Evolutionary conservation across 1,284 basidiomycete species (phyloP).

Genomic region (Tilletia caries): DNA sequence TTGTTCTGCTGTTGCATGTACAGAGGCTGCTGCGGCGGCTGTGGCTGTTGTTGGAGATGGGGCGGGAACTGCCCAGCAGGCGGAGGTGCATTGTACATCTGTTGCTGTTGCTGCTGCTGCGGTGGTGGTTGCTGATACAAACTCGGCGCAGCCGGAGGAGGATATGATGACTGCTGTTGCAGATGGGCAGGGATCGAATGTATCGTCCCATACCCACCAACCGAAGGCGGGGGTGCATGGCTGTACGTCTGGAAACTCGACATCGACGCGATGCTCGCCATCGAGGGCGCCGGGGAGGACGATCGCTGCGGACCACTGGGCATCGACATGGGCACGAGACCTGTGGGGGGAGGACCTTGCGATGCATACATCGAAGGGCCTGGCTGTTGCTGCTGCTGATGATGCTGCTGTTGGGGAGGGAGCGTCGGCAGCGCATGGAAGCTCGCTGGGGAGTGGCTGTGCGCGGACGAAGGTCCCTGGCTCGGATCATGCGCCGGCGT

Average conservation of each 20-base stretch:
- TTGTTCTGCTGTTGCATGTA: conserved; percentile 1
- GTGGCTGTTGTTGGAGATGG: conserved; percentile 2
- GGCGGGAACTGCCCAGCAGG: background rate
- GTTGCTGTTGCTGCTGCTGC: background rate
- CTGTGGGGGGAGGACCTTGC: no score
- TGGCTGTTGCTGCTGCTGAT: conserved; percentile 6
- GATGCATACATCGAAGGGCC: no score
- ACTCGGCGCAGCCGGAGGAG: background rate
- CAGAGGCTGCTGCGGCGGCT: background rate
- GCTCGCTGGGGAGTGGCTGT: background rate
- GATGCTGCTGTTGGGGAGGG: background rate
- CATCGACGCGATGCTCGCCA: conserved; percentile 10
- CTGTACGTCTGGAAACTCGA: conserved; percentile 15
- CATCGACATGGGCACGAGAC: no score
- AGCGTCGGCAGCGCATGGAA: conserved; percentile 3
- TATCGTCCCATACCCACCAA: background rate
- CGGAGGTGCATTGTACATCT: background rate
- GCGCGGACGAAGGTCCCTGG: background rate
- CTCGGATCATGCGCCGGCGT: background rate
- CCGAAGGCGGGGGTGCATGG: background rate
- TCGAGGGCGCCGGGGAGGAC: conserved; percentile 1
- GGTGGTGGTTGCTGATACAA: background rate
- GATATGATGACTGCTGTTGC: background rate
- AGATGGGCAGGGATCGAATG: background rate
- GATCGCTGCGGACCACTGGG: background rate